A percentile compares a stretch with the other conserved stretches of the same genome.
These are phyloP conservation scores for Coprinopsis marcescibilis DNA, from an alignment of 768 basidiomycete species.

Conservation along the genomic window DNA sequence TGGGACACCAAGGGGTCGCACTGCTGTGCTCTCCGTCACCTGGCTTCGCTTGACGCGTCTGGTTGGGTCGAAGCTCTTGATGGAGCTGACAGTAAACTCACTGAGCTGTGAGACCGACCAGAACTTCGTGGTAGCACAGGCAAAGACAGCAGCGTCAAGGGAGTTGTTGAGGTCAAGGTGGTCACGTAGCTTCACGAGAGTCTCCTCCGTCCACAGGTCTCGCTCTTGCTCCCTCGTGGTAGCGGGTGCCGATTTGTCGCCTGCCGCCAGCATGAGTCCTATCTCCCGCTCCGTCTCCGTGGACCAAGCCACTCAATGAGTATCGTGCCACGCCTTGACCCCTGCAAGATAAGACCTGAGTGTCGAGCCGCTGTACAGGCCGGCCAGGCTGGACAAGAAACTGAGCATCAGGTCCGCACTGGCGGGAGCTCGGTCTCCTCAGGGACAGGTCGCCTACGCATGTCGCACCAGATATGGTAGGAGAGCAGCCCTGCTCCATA, in stretches of 20 bases:
- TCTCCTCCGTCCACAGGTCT: slow-evolving; percentile 10
- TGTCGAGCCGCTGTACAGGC: slow-evolving; percentile 14
- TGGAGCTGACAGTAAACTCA: slow-evolving; percentile 19
- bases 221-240: slow-evolving; percentile 10
- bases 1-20: neutral
- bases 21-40: slow-evolving; percentile 12
- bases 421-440: slow-evolving; percentile 23
- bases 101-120: slow-evolving; percentile 14
- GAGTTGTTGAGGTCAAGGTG: slow-evolving; percentile 14
- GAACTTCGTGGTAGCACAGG: slow-evolving; percentile 23
- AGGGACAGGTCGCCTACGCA: slow-evolving; percentile 12
- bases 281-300: slow-evolving; percentile 6
- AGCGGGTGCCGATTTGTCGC: slow-evolving; percentile 10
- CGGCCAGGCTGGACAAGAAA: slow-evolving; percentile 22
- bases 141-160: slow-evolving; percentile 21
- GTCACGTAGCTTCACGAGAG: slow-evolving; percentile 1
- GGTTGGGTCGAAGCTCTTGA: slow-evolving; percentile 14
- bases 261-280: slow-evolving; percentile 10
- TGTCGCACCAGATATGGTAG: slow-evolving; percentile 32
- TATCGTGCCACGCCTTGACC: slow-evolving; percentile 28
- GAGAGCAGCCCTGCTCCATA: slow-evolving; percentile 28
- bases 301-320: slow-evolving; percentile 20
- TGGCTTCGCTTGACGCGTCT: slow-evolving; percentile 10
- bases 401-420: slow-evolving; percentile 17
- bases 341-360: slow-evolving; percentile 20